Evolutionary conservation across 2,329 filamentous ascomycete genomes (phyloP).

Genomic region (Helicocarpus griseus): DNA sequence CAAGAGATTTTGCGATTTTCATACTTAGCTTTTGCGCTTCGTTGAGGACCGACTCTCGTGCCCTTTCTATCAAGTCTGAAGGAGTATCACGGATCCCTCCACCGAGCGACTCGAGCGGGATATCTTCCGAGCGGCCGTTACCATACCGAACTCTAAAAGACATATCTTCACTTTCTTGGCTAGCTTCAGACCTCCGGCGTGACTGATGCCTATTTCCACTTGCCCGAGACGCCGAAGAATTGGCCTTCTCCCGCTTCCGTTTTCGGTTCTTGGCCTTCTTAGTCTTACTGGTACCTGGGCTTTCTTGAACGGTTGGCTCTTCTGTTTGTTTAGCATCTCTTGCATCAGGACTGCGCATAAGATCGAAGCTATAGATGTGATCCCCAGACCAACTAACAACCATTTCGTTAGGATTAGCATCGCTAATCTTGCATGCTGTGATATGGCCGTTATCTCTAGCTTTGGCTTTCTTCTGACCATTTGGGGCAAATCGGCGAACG

Average conservation of each 20-base stretch:
- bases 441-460: slow-evolving; percentile 52
- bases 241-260: slow-evolving; percentile 46
- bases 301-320: slow-evolving; percentile 18
- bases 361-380: slow-evolving; percentile 57
- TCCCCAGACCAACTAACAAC: slow-evolving; percentile 60
- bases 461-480: slow-evolving; percentile 42
- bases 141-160: slow-evolving; percentile 49
- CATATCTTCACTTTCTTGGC: slow-evolving; percentile 31
- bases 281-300: slow-evolving; percentile 20
- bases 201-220: slow-evolving; percentile 39
- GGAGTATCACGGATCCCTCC: slow-evolving; percentile 19
- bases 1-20: slow-evolving; percentile 45
- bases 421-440: slow-evolving; percentile 61
- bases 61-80: slow-evolving; percentile 27
- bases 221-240: slow-evolving; percentile 32
- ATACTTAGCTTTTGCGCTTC: slow-evolving; percentile 45
- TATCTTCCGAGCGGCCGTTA: slow-evolving; percentile 51
- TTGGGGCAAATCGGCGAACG: slow-evolving; percentile 56
- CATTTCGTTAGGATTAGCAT: slow-evolving; percentile 58
- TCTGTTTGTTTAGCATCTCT: slow-evolving; percentile 29
- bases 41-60: slow-evolving; percentile 39
- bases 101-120: slow-evolving; percentile 35
- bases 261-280: slow-evolving; percentile 39
- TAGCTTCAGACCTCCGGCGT: slow-evolving; percentile 37
- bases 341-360: slow-evolving; percentile 49